A percentile compares a stretch with the other conserved stretches of the same genome.
phyloP scores from a whole-genome alignment of 1,284 basidiomycete species.

The Ganoderma multipileum region DNA sequence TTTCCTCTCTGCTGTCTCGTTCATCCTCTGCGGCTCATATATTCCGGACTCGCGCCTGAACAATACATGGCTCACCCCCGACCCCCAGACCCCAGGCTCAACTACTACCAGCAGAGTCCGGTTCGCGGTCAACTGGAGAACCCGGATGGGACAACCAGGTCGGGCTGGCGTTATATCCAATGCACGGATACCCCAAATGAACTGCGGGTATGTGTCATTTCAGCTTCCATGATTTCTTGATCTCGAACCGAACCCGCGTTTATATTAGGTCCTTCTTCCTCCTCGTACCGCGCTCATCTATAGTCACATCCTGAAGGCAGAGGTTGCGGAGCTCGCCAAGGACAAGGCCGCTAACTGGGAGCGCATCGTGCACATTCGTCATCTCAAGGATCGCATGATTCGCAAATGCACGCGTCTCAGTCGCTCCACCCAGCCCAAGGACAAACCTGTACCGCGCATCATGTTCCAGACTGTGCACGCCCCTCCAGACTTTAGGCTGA shows the following conservation, averaged over 20 bases:
- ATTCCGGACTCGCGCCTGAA: conserved; percentile 15
- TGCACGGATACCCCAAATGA: conserved; percentile 78
- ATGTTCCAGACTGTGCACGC: conserved; percentile 70
- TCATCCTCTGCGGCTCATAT: conserved; percentile 16
- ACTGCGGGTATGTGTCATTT: conserved; percentile 57
- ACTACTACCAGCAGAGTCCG: conserved; percentile 65
- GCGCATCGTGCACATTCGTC: conserved; percentile 72
- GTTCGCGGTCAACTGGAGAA: conserved; percentile 77
- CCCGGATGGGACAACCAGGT: conserved; percentile 56
- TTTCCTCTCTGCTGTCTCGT: neutral
- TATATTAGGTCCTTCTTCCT: conserved; percentile 66
- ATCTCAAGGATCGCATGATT: conserved; percentile 80
- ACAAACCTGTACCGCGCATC: conserved; percentile 45
- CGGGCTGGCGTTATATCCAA: conserved; percentile 74
- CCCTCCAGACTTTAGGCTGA: conserved; percentile 72
- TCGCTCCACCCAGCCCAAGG: conserved; percentile 46
- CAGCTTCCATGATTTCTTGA: conserved; percentile 3
- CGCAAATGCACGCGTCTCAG: conserved; percentile 72
- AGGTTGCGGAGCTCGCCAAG: conserved; percentile 64
- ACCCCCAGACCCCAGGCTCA: conserved; percentile 45
- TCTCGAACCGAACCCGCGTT: neutral
- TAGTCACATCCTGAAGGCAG: conserved; percentile 65
- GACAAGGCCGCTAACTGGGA: conserved; percentile 64
- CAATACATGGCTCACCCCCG: conserved; percentile 32
- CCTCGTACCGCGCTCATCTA: conserved; percentile 76